Base-by-base conservation (phyloP, 495 filamentous ascomycete species). In the Venustampulla echinocandica region DNA sequence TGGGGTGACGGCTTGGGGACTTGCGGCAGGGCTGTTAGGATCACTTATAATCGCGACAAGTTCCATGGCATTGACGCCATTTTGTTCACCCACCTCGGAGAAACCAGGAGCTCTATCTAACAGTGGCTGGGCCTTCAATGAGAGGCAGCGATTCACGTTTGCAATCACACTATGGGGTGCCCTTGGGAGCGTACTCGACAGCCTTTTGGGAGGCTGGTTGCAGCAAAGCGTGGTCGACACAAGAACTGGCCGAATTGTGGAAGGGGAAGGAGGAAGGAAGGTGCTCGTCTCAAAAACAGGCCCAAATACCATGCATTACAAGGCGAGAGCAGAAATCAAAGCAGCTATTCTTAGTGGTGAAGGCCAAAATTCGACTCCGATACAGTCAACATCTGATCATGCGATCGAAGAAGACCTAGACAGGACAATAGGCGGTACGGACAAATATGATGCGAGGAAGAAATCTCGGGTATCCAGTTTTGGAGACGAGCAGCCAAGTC, bases 181-280 rank as follows among this genome's bases (percentile, higher is more conserved):
- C 9, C 46, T 87, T 25, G 92, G 92, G 6, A 90, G 82, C 58
- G 61, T 96, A 0, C 60, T 97, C 10, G 92, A 98, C 63, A 90
- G 85, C 45, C 62, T 93, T 0, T 74, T 98, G 0, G 92, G 92
- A 9, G 92, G 85, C 2, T 65, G 87, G 53, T 68, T 95, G 32
- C 92, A 98, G 62, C 79, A 82, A 17, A 94, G 82, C 52, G 89
- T 98, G 1, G 76, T 89, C 19, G 92, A 97, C 57, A 75, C 82
- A 30, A 67, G 82, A 43, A 84, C 75, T 1, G 89, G 87, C 22
- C 90, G 90, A 69, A 75, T 98, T 21, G 79, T 98, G 1, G 92
- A 97, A 64, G 90, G 88, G 1, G 77, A 77, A 13, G 88, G 89
- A 22, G 92, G 92, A 3, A 64, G 71, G 49, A 89, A 85, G 58